phyloP scores from a whole-genome alignment of 768 basidiomycete genomes.

The Thelephora ganbajun region DNA sequence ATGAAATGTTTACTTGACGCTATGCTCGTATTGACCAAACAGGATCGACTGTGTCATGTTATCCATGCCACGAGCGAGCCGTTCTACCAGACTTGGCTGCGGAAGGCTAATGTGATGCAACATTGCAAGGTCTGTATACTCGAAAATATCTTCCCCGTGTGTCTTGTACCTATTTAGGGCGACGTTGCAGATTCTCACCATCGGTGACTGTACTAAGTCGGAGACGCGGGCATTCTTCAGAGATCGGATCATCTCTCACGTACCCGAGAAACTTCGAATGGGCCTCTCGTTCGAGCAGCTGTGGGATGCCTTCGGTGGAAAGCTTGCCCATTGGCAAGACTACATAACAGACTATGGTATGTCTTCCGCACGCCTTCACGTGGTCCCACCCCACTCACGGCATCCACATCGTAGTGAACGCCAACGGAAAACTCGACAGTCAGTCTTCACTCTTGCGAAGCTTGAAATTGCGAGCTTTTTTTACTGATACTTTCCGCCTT shows the following conservation, averaged over 20 bases:
- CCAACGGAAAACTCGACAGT: constrained; percentile 61
- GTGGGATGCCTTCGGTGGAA: constrained; percentile 74
- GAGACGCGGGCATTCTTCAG: constrained; percentile 57
- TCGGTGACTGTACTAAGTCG: constrained; percentile 65
- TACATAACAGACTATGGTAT: constrained; percentile 62
- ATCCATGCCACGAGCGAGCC: constrained; percentile 76
- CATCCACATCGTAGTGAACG: constrained; percentile 37
- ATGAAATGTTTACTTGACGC: constrained; percentile 81
- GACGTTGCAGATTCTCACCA: constrained; percentile 55
- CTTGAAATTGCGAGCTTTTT: neutral
- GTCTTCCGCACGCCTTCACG: constrained; percentile 9
- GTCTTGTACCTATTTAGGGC: neutral
- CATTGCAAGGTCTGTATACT: constrained; percentile 50
- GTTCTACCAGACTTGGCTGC: constrained; percentile 74
- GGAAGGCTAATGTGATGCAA: constrained; percentile 69
- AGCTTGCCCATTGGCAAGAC: constrained; percentile 73
- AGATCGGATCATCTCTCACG: constrained; percentile 47
- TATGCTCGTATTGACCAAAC: constrained; percentile 78
- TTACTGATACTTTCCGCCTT: neutral
- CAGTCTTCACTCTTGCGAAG: constrained; percentile 13
- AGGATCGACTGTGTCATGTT: constrained; percentile 74
- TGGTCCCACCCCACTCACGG: neutral
- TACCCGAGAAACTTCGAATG: constrained; percentile 46
- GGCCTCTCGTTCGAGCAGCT: constrained; percentile 56
- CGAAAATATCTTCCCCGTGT: neutral